These are phyloP conservation scores for Trichoderma koningii DNA, from an alignment of 2,329 filamentous ascomycete species.

Conservation along the genomic window DNA sequence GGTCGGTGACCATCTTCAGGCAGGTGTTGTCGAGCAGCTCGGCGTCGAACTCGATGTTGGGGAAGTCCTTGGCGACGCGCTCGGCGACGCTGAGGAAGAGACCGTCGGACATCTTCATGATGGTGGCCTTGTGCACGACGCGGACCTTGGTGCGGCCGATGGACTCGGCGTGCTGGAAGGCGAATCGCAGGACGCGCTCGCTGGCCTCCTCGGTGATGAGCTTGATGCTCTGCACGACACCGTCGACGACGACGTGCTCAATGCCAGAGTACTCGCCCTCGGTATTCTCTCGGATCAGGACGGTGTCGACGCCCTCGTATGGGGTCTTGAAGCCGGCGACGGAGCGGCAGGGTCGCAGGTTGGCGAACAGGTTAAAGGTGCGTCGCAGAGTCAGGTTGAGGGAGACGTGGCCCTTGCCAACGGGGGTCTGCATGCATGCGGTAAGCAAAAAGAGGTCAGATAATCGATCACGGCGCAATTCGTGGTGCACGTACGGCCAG, in stretches of 20 bases:
- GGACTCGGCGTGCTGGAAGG: constrained; percentile 95
- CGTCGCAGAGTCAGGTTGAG: constrained; percentile 97
- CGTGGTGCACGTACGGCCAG: constrained; percentile 66
- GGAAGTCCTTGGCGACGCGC: constrained; percentile 92
- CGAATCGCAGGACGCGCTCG: constrained; percentile 93
- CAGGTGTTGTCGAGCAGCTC: constrained; percentile 99
- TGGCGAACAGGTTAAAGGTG: constrained; percentile 99
- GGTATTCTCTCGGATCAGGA: constrained; percentile 98
- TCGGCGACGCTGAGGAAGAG: constrained; percentile 89
- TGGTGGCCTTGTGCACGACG: constrained; percentile 98
- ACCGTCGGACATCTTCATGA: constrained; percentile 99
- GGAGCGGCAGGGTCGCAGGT: constrained; percentile 95
- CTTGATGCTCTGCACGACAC: constrained; percentile 99
- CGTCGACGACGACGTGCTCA: constrained; percentile 96
- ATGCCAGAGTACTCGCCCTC: constrained; percentile 99
- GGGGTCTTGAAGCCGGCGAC: constrained; percentile 98
- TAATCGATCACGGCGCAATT: neutral
- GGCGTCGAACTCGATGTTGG: constrained; percentile 91
- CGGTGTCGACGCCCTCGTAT: constrained; percentile 95
- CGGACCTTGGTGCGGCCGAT: constrained; percentile 96
- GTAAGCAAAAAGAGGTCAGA: neutral
- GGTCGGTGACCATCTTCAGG: constrained; percentile 98
- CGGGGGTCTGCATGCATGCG: constrained; percentile 66
- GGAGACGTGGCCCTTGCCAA: constrained; percentile 98
- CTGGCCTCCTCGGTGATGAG: constrained; percentile 94